Base-by-base conservation (phyloP, 768 basidiomycete species). In the Cystobasidium tubakii region DNA sequence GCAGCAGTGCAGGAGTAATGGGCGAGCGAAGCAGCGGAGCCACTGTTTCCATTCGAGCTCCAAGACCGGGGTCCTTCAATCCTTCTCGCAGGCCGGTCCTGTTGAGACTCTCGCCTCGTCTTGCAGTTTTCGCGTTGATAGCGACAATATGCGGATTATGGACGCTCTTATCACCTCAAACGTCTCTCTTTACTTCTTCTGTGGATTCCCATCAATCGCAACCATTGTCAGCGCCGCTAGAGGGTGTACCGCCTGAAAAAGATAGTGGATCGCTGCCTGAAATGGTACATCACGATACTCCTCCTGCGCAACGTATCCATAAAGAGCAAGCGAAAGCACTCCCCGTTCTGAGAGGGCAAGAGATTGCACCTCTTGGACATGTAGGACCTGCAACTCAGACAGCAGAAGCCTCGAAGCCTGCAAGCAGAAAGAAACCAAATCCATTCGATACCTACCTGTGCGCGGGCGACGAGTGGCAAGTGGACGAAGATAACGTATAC, bases 401-500 rank as follows among this genome's bases (percentile, higher is more conserved):
- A 3, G 15, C 46, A n/a, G 46, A 50, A 12, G 12, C 33, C 17
- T 29, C 57, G 6, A 60, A 29, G 27, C 12, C 57, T 15, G 2
- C 29, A 60, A 60, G 23, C 23, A 60, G 6, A 12, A 60, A 60
- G 27, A 60, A 60, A 29, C 57, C 25, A 21, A 60, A 60, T 60
- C 57, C 57, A 29, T 60, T 60, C 27, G 57, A 60, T 6, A 60
- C 57, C 15, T 60, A 60, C 29, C 29, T 60, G 27, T 60, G 57
- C 57, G 33, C 57, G 12, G 57, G 57, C 4, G 57, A 60, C 33
- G 57, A 60, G 29, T 60, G 57, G 57, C 57, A 60, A 60, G 25
- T 60, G 33, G 57, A 60, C 33, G 57, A 60, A n/a, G 29, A 67
- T 54, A 54, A 27, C 19, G 50, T 67, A 25, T 67, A 67, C 23